Evolutionary conservation across 805 yeast genomes (phyloP).

Genomic region (Saccharomyces paradoxus): DNA sequence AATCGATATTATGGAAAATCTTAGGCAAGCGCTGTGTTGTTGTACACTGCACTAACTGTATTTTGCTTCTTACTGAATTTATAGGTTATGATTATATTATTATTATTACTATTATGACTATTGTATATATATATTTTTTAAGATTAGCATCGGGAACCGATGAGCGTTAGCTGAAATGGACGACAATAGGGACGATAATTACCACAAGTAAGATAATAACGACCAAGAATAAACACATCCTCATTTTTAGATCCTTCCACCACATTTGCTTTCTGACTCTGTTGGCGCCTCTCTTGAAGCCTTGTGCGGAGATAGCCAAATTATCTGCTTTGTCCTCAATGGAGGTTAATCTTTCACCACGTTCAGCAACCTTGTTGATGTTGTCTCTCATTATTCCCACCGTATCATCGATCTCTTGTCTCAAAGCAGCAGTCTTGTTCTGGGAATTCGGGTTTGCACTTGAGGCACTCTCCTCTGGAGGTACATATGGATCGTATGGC

Average conservation of each 20-base stretch:
- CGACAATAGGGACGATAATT: conserved; percentile 85
- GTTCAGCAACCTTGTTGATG: conserved; percentile 88
- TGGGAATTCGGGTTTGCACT: conserved; percentile 10
- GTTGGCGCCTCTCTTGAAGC: conserved; percentile 93
- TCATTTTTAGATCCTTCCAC: conserved; percentile 97
- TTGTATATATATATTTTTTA: neutral
- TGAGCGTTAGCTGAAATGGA: conserved; percentile 52
- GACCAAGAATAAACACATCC: conserved; percentile 76
- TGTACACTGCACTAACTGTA: neutral
- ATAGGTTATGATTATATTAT: neutral
- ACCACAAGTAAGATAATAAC: conserved; percentile 78
- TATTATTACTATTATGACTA: neutral
- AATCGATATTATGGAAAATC: neutral
- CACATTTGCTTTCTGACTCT: conserved; percentile 97
- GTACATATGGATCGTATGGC: conserved; percentile 82
- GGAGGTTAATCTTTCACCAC: conserved; percentile 86
- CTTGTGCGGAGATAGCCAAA: conserved; percentile 84
- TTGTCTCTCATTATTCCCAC: conserved; percentile 97
- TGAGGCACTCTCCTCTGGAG: conserved; percentile 40
- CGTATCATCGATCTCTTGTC: conserved; percentile 90
- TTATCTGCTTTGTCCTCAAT: conserved; percentile 91
- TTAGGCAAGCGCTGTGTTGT: neutral
- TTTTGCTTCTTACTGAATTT: neutral
- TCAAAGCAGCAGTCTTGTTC: conserved; percentile 70
- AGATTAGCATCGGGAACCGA: neutral